Evolutionary conservation across 2,329 filamentous ascomycete species (phyloP).

Genomic region (Hypomyces perniciosus): DNA sequence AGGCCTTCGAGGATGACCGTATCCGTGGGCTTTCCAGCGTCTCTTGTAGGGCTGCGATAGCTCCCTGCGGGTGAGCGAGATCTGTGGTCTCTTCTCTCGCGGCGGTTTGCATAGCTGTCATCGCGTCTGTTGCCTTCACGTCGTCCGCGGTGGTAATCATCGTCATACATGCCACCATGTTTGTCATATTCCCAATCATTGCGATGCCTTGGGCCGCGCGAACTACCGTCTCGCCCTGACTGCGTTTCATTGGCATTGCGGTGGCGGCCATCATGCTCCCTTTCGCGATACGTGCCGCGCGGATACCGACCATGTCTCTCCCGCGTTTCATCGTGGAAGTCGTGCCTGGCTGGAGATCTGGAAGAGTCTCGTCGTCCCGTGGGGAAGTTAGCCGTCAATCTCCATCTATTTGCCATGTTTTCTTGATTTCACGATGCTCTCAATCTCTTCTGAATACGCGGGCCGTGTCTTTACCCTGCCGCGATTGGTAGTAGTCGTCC

Average conservation of each 20-base stretch:
- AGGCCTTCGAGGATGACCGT: constrained; percentile 52
- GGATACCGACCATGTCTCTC: constrained; percentile 22
- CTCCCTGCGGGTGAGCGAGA: constrained; percentile 24
- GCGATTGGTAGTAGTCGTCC: constrained; percentile 40
- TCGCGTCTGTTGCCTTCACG: constrained; percentile 17
- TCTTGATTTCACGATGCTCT: constrained; percentile 16
- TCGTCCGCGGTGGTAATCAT: constrained; percentile 25
- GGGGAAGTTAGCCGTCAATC: constrained; percentile 39
- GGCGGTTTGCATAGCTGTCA: constrained; percentile 16
- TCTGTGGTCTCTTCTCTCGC: constrained; percentile 12
- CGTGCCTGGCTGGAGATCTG: constrained; percentile 38
- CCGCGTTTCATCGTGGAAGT: constrained; percentile 30
- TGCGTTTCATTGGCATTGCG: constrained; percentile 25
- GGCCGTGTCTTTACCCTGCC: constrained; percentile 44
- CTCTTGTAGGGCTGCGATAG: constrained; percentile 28
- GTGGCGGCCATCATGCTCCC: constrained; percentile 20
- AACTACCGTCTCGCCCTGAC: constrained; percentile 17
- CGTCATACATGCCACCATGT: constrained; percentile 35
- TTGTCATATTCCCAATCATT: constrained; percentile 24
- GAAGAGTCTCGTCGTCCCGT: constrained; percentile 38
- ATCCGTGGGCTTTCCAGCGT: constrained; percentile 39
- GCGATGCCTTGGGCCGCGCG: constrained; percentile 22
- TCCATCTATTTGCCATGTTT: constrained; percentile 24
- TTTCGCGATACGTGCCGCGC: constrained; percentile 21
- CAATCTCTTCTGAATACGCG: constrained; percentile 23